Conservation (phyloP, 2,329 filamentous ascomycete genomes). For the Fusarium sp. region DNA sequence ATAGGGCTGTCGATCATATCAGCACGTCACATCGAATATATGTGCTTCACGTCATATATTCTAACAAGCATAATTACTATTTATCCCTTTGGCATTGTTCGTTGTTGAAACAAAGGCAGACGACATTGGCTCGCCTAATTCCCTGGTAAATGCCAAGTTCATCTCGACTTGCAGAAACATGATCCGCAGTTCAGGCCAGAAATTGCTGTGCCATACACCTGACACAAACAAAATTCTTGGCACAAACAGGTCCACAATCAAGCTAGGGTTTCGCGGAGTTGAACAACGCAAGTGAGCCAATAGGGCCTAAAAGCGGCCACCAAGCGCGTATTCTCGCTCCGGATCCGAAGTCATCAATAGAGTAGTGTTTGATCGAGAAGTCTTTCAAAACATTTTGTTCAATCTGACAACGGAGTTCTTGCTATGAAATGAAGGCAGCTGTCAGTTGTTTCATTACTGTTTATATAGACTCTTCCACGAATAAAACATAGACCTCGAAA, state of each 20-base stretch:
- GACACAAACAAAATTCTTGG: background rate
- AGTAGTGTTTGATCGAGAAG: background rate
- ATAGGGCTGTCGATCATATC: too few relatives aligned
- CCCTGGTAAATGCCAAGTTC: background rate
- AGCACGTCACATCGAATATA: background rate
- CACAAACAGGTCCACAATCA: background rate
- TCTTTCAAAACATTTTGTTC: background rate
- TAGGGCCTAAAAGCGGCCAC: background rate
- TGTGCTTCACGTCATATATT: background rate
- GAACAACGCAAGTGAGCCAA: background rate
- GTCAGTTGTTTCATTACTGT: background rate
- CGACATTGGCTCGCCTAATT: background rate
- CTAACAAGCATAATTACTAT: background rate
- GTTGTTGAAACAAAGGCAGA: background rate
- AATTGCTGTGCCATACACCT: background rate
- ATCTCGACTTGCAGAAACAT: background rate
- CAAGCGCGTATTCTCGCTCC: background rate
- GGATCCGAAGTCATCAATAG: background rate
- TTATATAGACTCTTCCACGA: background rate
- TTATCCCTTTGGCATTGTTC: too few relatives aligned
- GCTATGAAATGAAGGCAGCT: background rate
- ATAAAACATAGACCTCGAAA: background rate
- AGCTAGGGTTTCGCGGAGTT: background rate
- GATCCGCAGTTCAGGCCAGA: background rate
- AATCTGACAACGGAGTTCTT: rapidly evolving